These are phyloP conservation scores for Phialophora expanda DNA, from an alignment of 2,329 filamentous ascomycete species.

Conservation along the genomic window DNA sequence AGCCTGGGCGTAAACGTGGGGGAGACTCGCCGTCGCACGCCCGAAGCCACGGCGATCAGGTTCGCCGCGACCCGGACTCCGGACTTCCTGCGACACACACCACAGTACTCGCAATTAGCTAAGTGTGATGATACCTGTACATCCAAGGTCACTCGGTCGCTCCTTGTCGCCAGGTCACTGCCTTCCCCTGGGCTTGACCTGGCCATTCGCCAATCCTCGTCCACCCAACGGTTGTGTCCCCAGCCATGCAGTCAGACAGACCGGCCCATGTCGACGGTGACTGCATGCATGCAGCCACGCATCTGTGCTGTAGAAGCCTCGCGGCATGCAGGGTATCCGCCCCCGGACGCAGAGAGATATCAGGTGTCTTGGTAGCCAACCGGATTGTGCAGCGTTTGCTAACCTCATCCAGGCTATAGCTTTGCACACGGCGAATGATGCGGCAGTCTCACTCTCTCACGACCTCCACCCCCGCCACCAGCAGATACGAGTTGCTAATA, in stretches of 20 bases:
- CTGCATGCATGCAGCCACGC: neutral
- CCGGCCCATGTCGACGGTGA: neutral
- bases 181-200: no score
- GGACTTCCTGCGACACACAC: neutral
- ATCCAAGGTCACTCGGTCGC: neutral
- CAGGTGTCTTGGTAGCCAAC: constrained; percentile 17
- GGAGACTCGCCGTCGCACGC: neutral
- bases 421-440: constrained; percentile 11
- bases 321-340: neutral
- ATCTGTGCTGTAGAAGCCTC: neutral
- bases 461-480: constrained; percentile 4
- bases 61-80: neutral
- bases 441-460: neutral
- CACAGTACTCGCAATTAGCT: neutral
- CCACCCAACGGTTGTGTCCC: neutral
- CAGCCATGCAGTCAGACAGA: neutral
- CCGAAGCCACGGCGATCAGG: constrained; percentile 5
- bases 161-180: neutral
- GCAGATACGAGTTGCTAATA: constrained; percentile 14
- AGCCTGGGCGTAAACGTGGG: neutral
- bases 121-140: neutral
- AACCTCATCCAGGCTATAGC: constrained; percentile 24
- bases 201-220: no score
- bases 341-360: neutral
- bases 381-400: constrained; percentile 26